A percentile compares a stretch with the other conserved stretches of the same genome.
Evolutionary conservation across 169 alveolate genomes (phyloP).

Genomic region (Perkinsus chesapeaki): DNA sequence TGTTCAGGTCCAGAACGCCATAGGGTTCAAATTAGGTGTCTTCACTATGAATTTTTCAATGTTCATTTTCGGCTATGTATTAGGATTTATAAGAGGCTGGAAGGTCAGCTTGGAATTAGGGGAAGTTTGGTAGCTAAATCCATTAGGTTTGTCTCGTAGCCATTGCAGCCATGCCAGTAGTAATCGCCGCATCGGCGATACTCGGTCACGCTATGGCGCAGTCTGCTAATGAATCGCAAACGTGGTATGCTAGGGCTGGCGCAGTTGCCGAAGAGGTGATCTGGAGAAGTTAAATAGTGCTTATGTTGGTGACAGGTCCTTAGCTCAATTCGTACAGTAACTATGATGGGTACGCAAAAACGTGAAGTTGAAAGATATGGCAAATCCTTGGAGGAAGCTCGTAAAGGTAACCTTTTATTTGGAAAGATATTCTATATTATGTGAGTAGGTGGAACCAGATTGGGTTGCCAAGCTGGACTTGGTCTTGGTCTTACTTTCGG

Average conservation of each 20-base stretch:
- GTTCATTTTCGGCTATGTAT: not conserved
- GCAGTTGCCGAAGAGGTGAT: not conserved
- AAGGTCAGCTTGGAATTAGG: not conserved
- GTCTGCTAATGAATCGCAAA: not conserved
- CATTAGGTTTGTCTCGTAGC: not conserved
- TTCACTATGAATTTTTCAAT: not conserved
- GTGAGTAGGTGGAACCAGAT: not conserved
- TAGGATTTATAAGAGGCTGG: constrained; percentile 3
- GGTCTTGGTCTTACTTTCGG: not conserved
- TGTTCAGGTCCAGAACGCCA: not conserved
- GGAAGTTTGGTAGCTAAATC: not conserved
- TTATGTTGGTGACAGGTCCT: not conserved
- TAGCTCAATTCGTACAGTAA: not conserved
- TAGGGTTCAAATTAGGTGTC: not conserved
- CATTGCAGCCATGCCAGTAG: not conserved
- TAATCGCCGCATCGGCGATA: not conserved
- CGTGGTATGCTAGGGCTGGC: not conserved
- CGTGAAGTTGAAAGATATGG: not conserved
- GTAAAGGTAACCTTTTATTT: not conserved
- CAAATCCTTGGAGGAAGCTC: not conserved
- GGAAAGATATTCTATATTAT: not conserved
- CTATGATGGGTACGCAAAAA: not conserved
- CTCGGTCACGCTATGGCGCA: not conserved
- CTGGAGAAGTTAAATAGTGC: not conserved
- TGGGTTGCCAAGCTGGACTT: not conserved